These are phyloP conservation scores for Raphanus raphanistrum DNA, from an alignment of 345 rosid species.

Conservation along the genomic window DNA sequence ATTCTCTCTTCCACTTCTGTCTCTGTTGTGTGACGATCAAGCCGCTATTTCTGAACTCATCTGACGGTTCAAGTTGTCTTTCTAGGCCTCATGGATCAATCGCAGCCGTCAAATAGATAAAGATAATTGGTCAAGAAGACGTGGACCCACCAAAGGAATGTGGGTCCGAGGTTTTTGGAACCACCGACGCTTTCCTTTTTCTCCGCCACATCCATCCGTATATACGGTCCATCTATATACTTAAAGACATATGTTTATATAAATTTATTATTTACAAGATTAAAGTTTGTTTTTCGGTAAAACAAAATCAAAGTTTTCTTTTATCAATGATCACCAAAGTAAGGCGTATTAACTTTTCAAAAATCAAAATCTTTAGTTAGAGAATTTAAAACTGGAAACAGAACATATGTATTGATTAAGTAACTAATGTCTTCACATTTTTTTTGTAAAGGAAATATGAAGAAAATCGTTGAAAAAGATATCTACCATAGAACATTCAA, in stretches of 20 bases:
- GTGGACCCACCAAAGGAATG: conserved; percentile 46
- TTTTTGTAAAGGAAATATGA: no score
- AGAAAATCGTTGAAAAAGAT: no score
- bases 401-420: not conserved
- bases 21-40: conserved; percentile 50
- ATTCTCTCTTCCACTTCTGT: conserved; percentile 39
- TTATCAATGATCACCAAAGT: conserved; percentile 36
- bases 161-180: conserved; percentile 52
- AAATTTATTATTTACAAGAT: not conserved
- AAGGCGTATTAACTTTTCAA: conserved; percentile 14
- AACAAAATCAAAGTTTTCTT: not conserved
- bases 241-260: not conserved
- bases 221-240: conserved; percentile 19
- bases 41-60: conserved; percentile 61
- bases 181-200: conserved; percentile 56
- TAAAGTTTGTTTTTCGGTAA: not conserved
- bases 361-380: not conserved
- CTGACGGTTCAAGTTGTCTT: conserved; percentile 37
- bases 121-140: conserved; percentile 47
- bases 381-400: not conserved
- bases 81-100: not conserved
- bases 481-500: no score
- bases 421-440: no score
- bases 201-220: conserved; percentile 21
- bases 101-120: conserved; percentile 33